Evolutionary conservation across 2,329 filamentous ascomycete genomes (phyloP), one percentile per base, ranked within the genome.

Genomic region (Fusarium annulatum): DNA sequence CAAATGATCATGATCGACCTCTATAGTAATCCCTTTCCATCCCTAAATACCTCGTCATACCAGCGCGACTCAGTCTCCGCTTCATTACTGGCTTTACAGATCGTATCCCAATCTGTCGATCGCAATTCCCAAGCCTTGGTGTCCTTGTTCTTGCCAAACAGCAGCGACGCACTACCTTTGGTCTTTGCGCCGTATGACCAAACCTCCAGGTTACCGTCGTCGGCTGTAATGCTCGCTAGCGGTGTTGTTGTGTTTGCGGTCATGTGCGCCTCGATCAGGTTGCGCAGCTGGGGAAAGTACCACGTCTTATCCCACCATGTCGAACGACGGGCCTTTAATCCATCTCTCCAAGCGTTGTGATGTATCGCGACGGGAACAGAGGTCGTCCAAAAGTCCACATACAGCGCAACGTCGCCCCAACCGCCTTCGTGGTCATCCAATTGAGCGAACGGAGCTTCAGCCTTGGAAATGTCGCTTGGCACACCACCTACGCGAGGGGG

Each of bases 251-350:
- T 43, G 58, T 62, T 76, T 69, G 71, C 30, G 16, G 53, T 34
- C 59, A 62, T 63, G 36, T 77, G 72, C 41, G 56, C 52, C 52
- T 77, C 64, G 28, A 77, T 16, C 2, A 78, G 70, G n/a, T 64
- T 67, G 16, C 75, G 71, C 42, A 77, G 53, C 21, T 77, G 67
- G 11, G 76, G 75, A 45, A 77, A 78, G 64, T 67, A 77, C 77
- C 76, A 78, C 23, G 72, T 79, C 60, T 71, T 76, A 60, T 77
- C 69, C 76, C 76, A 77, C 76, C 76, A 77, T 19, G 67, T 64
- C 7, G 68, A 67, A 10, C 74, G 61, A 4, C 77, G 66, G 23
- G 65, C 68, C 56, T 78, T 78, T 49, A 75, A 67, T n/a, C 73
- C 77, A n/a, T 76, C 48, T 14, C 56, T 69, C 74, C 73, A 76